Percentiles rank a stretch among this genome's conserved stretches.
Conservation (phyloP, 331 rosid genomes). For the Spiraea crenata region DNA sequence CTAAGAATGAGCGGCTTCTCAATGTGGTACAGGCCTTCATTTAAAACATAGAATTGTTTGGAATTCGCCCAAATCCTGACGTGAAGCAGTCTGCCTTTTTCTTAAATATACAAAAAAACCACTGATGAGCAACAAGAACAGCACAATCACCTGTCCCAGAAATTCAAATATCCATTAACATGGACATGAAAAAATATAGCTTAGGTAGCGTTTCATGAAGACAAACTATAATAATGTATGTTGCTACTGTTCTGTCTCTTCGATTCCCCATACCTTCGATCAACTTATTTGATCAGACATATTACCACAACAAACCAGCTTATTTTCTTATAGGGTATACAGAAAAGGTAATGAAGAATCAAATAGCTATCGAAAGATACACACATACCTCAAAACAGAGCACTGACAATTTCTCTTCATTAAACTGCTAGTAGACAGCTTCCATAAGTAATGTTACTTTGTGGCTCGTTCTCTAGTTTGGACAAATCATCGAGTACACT, state of each 20-base stretch:
- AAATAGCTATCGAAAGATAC: neutral
- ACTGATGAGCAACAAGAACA: slow-evolving; percentile 55
- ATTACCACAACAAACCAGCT: neutral
- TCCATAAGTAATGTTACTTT: slow-evolving; percentile 69
- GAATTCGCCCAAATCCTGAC: slow-evolving; percentile 60
- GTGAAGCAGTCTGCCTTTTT: slow-evolving; percentile 42
- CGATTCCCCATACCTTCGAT: neutral
- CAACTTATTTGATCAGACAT: neutral
- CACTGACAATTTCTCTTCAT: slow-evolving; percentile 73
- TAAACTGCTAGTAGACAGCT: slow-evolving; percentile 71
- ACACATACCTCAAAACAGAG: slow-evolving; percentile 70
- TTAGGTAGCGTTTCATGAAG: neutral
- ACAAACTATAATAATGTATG: neutral
- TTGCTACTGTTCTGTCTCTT: neutral
- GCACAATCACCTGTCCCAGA: slow-evolving; percentile 51
- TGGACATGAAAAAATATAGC: neutral
- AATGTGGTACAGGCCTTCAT: neutral
- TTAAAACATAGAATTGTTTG: slow-evolving; percentile 55
- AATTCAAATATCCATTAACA: slow-evolving; percentile 5
- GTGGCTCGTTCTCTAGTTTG: slow-evolving; percentile 32
- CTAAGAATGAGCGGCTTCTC: neutral
- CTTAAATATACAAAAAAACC: slow-evolving; percentile 51
- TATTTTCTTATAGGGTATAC: neutral
- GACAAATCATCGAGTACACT: slow-evolving; percentile 44
- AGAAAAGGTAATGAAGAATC: neutral